Base-by-base conservation (phyloP, 805 yeast genomes). In the Sugiyamaella boreocaroliniensis region DNA sequence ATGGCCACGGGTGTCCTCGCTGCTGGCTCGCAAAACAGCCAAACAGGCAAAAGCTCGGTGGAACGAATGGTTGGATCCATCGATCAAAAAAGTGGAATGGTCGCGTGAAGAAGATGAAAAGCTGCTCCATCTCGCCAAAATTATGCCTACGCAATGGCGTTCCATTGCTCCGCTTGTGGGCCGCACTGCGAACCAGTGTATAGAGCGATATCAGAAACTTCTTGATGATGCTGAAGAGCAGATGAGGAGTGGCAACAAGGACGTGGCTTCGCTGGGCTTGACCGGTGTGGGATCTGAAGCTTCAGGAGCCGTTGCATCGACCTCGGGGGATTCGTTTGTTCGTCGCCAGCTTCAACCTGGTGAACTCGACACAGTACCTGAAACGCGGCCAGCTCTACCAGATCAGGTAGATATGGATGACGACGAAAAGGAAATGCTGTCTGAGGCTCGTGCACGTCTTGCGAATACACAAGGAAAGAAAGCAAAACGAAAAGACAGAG, bases 381-480 rank as follows among this genome's bases (percentile, higher is more conserved):
- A 90, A 63, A 77, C 86, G 20, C 79, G 78, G 54, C 88, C 88
- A 1, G 92, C 97, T 0, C 75, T 79, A 55, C 96, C 96, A 0
- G 96, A 89, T 69, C 80, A 81, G 1, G 82, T 79, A 12, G 86
- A 83, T 26, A 71, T 89, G 75, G 90, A 83, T 53, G 97, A 89
- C 43, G 96, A 88, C 54, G 97, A 92, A 62, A 71, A 78, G 52
- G 97, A 92, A 66, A 89, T 90, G 97, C 68, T 90, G 7, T 81
- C 88, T n/a, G 99, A 93, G 65, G 99, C 99, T 0, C 78, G 85
- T 47, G 96, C 97, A 1, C 78, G 99, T 60, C 71, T 92, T 57
- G 87, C 95, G 11, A 90, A 89, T 61, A 89, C 97, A 0, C 89
- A 86, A 66, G 99, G 98, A 55, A 89, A 90, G 60, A 92, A 92